Percentiles rank a stretch among this genome's conserved stretches.
Conservation (phyloP, 169 alveolate genomes). For the Cryptosporidium viatorum region DNA sequence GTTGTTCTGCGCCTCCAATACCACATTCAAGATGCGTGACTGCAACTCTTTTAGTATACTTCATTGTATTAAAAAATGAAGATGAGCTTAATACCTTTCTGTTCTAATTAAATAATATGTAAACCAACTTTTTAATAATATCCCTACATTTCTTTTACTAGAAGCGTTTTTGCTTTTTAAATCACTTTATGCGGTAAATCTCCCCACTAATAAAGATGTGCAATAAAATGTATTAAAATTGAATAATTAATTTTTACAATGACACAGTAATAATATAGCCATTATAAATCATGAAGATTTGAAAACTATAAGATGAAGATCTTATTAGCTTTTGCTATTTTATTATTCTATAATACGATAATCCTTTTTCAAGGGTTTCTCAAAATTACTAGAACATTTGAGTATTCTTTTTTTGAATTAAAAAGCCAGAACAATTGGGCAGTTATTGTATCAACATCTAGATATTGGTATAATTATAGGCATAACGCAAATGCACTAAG, state of each 20-base stretch:
- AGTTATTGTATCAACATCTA: constrained; percentile 87
- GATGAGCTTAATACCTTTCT: background rate
- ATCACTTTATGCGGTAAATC: background rate
- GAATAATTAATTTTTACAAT: background rate
- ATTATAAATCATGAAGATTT: constrained; percentile 23
- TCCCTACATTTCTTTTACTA: background rate
- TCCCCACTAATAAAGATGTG: background rate
- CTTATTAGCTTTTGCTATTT: constrained; percentile 28
- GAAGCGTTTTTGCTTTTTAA: background rate
- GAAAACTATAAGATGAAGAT: constrained; percentile 50
- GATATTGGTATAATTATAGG: constrained; percentile 89
- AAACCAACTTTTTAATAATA: background rate
- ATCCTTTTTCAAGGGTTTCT: background rate
- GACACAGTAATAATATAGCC: background rate
- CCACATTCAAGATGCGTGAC: constrained; percentile 94
- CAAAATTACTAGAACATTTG: background rate
- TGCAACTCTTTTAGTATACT: constrained; percentile 81
- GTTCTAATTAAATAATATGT: background rate
- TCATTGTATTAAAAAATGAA: background rate
- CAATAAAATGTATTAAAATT: background rate
- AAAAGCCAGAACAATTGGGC: constrained; percentile 81
- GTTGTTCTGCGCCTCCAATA: constrained; percentile 95
- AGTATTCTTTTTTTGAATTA: constrained; percentile 15
- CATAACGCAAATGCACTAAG: constrained; percentile 90
- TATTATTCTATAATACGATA: constrained; percentile 57